A percentile compares a stretch with the other conserved stretches of the same genome.
These are phyloP conservation scores for Penstemon davidsonii DNA, from an alignment of 257 asterid species.

Conservation along the genomic window DNA sequence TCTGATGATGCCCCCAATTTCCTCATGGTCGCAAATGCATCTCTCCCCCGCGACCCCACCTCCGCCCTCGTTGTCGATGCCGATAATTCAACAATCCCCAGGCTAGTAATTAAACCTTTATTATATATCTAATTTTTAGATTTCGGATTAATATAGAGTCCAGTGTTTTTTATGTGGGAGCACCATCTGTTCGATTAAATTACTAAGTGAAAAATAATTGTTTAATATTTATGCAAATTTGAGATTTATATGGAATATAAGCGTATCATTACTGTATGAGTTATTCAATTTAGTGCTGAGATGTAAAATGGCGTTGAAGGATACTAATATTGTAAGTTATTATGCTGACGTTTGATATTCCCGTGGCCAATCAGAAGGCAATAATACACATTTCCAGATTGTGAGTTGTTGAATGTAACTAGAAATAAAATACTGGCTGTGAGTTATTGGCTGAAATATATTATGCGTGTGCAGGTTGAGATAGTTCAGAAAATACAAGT, in stretches of 20 bases:
- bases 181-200: conserved; percentile 37
- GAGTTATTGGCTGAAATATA: conserved; percentile 19
- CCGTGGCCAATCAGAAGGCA: neutral
- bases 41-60: conserved; percentile 64
- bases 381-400: neutral
- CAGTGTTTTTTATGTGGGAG: conserved; percentile 1
- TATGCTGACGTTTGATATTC: neutral
- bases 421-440: neutral
- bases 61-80: conserved; percentile 44
- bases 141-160: no score
- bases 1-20: conserved; percentile 71
- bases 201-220: neutral
- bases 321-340: neutral
- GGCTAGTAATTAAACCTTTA: conserved; percentile 36
- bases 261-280: neutral
- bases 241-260: neutral
- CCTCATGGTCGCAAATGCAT: conserved; percentile 77
- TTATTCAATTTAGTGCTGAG: neutral
- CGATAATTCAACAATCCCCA: conserved; percentile 53
- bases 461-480: conserved; percentile 56
- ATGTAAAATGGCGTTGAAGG: neutral
- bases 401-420: neutral
- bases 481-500: conserved; percentile 71
- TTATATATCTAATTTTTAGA: neutral
- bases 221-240: neutral